Percentiles rank a stretch among this genome's conserved stretches.
Conservation (phyloP, 164 flowering plant genomes). For the Aristolochia contorta region DNA sequence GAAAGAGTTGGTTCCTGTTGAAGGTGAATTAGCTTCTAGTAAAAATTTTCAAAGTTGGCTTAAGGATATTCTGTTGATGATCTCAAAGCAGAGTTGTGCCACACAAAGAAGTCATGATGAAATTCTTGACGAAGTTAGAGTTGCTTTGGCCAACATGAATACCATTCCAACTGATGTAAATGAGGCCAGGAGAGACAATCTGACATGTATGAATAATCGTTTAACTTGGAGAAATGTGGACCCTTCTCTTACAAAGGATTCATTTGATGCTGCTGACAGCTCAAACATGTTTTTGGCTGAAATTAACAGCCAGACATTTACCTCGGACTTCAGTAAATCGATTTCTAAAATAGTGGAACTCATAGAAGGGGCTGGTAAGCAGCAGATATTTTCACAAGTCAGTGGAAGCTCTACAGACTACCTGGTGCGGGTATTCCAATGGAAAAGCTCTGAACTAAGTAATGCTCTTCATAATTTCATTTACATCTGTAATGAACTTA, state of each 20-base stretch:
- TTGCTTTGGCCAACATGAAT: slow-evolving; percentile 26
- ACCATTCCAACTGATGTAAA: slow-evolving; percentile 10
- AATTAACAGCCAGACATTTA: slow-evolving; percentile 17
- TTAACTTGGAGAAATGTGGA: slow-evolving; percentile 33
- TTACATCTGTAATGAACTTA: slow-evolving; percentile 35
- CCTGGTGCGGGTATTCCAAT: slow-evolving; percentile 54
- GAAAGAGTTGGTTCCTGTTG: slow-evolving; percentile 45
- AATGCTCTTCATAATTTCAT: slow-evolving; percentile 32
- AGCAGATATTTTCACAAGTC: slow-evolving; percentile 20
- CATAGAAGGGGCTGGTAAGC: slow-evolving; percentile 45
- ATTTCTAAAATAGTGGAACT: slow-evolving; percentile 55
- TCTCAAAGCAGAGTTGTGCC: slow-evolving; percentile 39
- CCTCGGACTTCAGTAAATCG: slow-evolving; percentile 33
- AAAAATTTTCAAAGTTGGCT: slow-evolving; percentile 50
- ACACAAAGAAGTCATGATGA: slow-evolving; percentile 43
- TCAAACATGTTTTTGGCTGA: slow-evolving; percentile 12
- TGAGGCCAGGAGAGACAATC: slow-evolving; percentile 15
- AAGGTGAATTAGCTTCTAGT: slow-evolving; percentile 12
- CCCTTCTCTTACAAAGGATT: slow-evolving; percentile 19
- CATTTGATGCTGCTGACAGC: slow-evolving; percentile 15
- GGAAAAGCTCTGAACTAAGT: slow-evolving; percentile 54
- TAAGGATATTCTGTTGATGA: slow-evolving; percentile 38
- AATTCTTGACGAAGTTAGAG: slow-evolving; percentile 50
- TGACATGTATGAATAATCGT: slow-evolving; percentile 26
- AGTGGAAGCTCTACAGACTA: slow-evolving; percentile 26